Conservation (phyloP, 441 rosid species). For the Brassica hybrid region DNA sequence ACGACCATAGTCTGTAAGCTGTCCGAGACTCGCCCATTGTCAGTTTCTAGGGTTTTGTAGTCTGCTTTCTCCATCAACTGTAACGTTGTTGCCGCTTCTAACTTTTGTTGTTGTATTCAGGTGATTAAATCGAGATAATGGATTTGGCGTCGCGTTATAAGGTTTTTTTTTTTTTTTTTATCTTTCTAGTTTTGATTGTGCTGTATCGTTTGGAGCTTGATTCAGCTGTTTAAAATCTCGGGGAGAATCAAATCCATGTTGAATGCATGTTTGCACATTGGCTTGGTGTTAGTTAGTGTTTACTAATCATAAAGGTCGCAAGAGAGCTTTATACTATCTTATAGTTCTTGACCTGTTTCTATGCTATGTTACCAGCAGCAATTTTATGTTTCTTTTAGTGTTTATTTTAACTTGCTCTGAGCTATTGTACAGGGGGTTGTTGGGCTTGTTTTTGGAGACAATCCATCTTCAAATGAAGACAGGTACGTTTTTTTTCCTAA, state of each 20-base stretch:
- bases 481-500: conserved; percentile 50
- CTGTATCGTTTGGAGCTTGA: not conserved
- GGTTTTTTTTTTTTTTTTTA: conserved; percentile 38
- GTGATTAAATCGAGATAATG: conserved; percentile 46
- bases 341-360: not conserved
- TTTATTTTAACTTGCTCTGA: conserved; percentile 11
- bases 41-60: conserved; percentile 34
- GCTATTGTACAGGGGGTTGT: conserved; percentile 79
- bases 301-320: not conserved
- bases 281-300: not conserved
- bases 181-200: not conserved
- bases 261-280: not conserved
- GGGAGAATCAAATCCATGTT: not conserved
- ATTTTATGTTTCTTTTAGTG: not conserved
- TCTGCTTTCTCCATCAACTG: not conserved
- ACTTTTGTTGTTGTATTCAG: conserved; percentile 28
- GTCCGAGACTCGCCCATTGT: conserved; percentile 17
- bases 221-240: not conserved
- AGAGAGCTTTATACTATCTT: not conserved
- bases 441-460: conserved; percentile 92
- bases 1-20: conserved; percentile 31
- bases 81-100: no score
- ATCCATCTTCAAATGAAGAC: conserved; percentile 77
- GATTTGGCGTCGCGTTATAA: conserved; percentile 78
- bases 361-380: not conserved